Base-by-base conservation (phyloP, 2,329 filamentous ascomycete species). In the Fusarium sublunatum region DNA sequence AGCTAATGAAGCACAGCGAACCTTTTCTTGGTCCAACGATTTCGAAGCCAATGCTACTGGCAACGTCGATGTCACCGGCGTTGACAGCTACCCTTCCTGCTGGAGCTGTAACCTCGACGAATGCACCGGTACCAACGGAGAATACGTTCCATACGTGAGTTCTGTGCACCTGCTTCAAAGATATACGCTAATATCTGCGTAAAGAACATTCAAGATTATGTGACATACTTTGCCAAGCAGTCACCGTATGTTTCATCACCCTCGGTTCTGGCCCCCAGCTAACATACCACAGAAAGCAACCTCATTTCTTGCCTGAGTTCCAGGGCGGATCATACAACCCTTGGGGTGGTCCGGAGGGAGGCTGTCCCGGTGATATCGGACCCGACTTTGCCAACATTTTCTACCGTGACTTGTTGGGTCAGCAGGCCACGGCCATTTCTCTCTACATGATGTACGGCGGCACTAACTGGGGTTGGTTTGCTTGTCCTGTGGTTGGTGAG, bases 381-480 rank as follows among this genome's bases (percentile, higher is more conserved):
- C 78, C 82, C 0, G 83, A 87, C 42, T 89, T 86, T 63, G 86
- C 83, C 2, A 88, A 88, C 53, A 71, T 89, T 5, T 89, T 87
- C 74, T 89, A 89, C 70, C 79, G 86, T 10, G 83, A 88, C 68
- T 81, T 88, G 49, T 83, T 89, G 25, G 84, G 80, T 25, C 83
- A 89, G 65, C 78, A 83, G 1, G 81, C 88, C 4, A 86, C 84
- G 0, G 84, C 84, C 0, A 81, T 88, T 51, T 87, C 81, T 28
- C 72, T 89, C 2, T 89, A 89, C 70, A 89, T 89, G 86, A 74
- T 87, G 47, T 89, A 82, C 48, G 87, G 87, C 5, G 87, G 87
- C 3, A 89, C 87, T 0, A 88, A 85, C 60, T 88, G 85, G 86
- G 86, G 86, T 6, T 82, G 82, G 43, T 75, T 87, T 28, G 82